Evolutionary conservation across 2,329 filamentous ascomycete species (phyloP), one percentile per base, ranked within the genome.

Genomic region (Fusarium nematophilum): DNA sequence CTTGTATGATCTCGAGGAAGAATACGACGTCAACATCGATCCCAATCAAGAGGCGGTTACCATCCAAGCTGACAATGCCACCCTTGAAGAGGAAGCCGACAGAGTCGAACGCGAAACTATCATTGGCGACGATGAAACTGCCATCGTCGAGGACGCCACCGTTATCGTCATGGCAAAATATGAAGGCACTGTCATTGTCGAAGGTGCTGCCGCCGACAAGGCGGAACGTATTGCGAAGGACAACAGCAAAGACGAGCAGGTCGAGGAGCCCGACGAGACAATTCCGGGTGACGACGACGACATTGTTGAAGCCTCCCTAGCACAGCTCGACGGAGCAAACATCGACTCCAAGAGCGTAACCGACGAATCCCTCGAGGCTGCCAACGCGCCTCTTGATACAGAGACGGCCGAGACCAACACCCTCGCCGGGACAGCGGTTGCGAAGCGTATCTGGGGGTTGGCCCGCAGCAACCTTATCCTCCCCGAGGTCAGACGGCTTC

Each of bases 391-490:
- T 18, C 5, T 23, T 18, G 27, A 21, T 15, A 23, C 17, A 11
- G 40, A 14, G n/a, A 44, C 37, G 11, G 23, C 23, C 6, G 23
- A 10, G 11, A 5, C 37, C 10, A 29, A 21, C 27, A 33, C 17
- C 3, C 46, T 51, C 37, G n/a, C 23, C 8, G 23, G 18, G 8
- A 17, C 4, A 7, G 29, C 37, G 8, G 5, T 43, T 13, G 13
- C 26, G 3, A 34, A 40, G 10, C 33, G 40, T 5, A 14, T 45
- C 26, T 45, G 40, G 49, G 49, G 40, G 7, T 15, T 44, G 13
- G 45, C 45, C 26, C 14, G 30, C 9, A 52, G 49, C 26, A 26
- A n/a, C 39, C 40, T 52, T 9, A 45, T 46, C 42, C 25, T 30
- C 15, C 13, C 26, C 9, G 26, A 18, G 2, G 11, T n/a, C 10